Evolutionary conservation across 805 yeast species (phyloP), one percentile per base, ranked within the genome.

Genomic region (Hanseniaspora taiwanica): DNA sequence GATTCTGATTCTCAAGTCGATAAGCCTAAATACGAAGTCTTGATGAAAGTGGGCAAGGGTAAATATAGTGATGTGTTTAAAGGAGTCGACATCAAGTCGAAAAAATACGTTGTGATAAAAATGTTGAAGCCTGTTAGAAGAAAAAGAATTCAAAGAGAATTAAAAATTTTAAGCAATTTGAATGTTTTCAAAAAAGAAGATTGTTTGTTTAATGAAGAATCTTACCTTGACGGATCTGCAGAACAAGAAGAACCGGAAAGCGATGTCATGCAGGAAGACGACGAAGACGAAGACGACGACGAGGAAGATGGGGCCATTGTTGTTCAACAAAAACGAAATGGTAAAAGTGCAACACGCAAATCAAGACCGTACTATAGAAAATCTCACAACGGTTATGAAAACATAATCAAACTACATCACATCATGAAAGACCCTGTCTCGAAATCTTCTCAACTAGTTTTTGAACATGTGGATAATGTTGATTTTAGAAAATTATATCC

Each of bases 11-110:
- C 3, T 33, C n/a, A n/a, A 19, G 12, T 13, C n/a, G 10, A 10
- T 14, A 33, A 62, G 39, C 33, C 33, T 10, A 63, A 74, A 52
- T 81, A 80, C 55, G 96, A 87, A 58, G 81, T 87, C 45, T 72
- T 81, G 40, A 69, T 71, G 46, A 84, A 86, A 60, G 79, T 87
- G 16, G 96, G 96, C 12, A 72, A 95, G 42, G 96, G 96, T 20
- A 87, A 84, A 64, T 87, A 86, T 62, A 80, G 93, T n/a, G 96
- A 87, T 59, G 96, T 87, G 23, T 87, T 87, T 57, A 81, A 78
- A 56, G 96, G 95, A 21, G 69, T 78, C 35, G 79, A 82, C 54
- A 65, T 82, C 38, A 66, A 72, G 40, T 73, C 72, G 46, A 76
- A 74, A 40, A 70, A 66, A 42, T 67, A 69, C 34, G 81, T 91